Percentiles rank a stretch among this genome's conserved stretches.
phyloP scores from a whole-genome alignment of 768 basidiomycete genomes.

The Rubroboletus pulcherrimus region DNA sequence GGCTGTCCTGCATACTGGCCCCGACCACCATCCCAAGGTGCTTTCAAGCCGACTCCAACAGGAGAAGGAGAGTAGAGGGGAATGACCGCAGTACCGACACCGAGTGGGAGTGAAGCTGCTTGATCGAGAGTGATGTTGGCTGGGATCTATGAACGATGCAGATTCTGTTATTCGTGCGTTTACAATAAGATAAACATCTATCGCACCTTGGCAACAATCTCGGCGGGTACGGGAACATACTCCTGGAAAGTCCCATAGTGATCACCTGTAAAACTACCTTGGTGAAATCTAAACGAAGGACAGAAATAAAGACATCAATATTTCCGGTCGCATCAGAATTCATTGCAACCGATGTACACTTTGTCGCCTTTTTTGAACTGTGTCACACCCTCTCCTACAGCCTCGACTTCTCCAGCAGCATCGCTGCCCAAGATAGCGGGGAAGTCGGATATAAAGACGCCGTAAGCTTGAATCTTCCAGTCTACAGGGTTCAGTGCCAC shows the following conservation, averaged over 20 bases:
- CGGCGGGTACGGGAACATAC: slow-evolving; percentile 22
- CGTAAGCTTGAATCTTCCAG: slow-evolving; percentile 22
- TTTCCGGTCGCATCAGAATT: not conserved
- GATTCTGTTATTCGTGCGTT: not conserved
- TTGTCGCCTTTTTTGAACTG: slow-evolving; percentile 34
- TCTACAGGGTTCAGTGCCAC: slow-evolving; percentile 46
- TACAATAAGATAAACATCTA: not conserved
- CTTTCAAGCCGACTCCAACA: slow-evolving; percentile 28
- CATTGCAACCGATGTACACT: slow-evolving; percentile 5
- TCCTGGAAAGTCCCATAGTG: slow-evolving; percentile 26
- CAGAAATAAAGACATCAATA: not conserved
- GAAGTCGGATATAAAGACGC: slow-evolving; percentile 13
- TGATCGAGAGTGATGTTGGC: slow-evolving; percentile 34
- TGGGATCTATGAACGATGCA: slow-evolving; percentile 35
- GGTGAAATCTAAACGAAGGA: slow-evolving; percentile 16
- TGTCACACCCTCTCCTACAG: slow-evolving; percentile 39
- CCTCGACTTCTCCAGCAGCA: slow-evolving; percentile 37
- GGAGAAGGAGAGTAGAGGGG: slow-evolving; percentile 32
- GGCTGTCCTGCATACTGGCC: slow-evolving; percentile 31
- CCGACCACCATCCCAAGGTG: slow-evolving; percentile 34
- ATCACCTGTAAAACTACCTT: not conserved
- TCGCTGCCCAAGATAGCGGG: slow-evolving; percentile 39
- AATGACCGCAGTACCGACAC: slow-evolving; percentile 29
- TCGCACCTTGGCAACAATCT: slow-evolving; percentile 16
- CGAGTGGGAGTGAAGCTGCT: slow-evolving; percentile 37